phyloP scores from a whole-genome alignment of 257 asterid genomes.

The Solanum dulcamara region DNA sequence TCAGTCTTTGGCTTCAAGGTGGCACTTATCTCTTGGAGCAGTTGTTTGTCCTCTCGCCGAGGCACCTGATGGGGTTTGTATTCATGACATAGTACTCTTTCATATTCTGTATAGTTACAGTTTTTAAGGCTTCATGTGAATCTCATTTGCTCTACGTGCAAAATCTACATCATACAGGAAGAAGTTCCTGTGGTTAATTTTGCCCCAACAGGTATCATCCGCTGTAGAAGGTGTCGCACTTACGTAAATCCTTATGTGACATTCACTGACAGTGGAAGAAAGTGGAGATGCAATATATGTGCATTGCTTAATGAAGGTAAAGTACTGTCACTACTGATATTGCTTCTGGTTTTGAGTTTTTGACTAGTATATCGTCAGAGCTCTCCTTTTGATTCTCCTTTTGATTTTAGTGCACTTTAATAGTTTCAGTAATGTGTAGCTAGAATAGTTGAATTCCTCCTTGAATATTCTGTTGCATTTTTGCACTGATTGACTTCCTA shows the following conservation, averaged over 20 bases:
- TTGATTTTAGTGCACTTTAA: neutral
- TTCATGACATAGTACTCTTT: neutral
- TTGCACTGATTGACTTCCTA: neutral
- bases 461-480: neutral
- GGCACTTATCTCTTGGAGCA: conserved; percentile 92
- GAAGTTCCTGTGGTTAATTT: conserved; percentile 70
- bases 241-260: conserved; percentile 67
- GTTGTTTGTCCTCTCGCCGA: conserved; percentile 89
- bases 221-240: conserved; percentile 83
- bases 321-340: neutral
- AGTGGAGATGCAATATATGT: conserved; percentile 87
- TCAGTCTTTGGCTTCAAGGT: conserved; percentile 65
- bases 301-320: conserved; percentile 68
- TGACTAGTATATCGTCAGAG: neutral
- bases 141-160: neutral
- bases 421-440: neutral
- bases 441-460: neutral
- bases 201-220: conserved; percentile 56
- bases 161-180: conserved; percentile 41
- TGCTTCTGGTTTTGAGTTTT: neutral
- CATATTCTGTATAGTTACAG: neutral
- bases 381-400: neutral
- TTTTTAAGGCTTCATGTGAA: neutral
- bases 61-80: conserved; percentile 70
- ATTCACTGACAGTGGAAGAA: conserved; percentile 73